Evolutionary conservation across 2,329 filamentous ascomycete genomes (phyloP).

Genomic region (Sporothrix variecibatus): DNA sequence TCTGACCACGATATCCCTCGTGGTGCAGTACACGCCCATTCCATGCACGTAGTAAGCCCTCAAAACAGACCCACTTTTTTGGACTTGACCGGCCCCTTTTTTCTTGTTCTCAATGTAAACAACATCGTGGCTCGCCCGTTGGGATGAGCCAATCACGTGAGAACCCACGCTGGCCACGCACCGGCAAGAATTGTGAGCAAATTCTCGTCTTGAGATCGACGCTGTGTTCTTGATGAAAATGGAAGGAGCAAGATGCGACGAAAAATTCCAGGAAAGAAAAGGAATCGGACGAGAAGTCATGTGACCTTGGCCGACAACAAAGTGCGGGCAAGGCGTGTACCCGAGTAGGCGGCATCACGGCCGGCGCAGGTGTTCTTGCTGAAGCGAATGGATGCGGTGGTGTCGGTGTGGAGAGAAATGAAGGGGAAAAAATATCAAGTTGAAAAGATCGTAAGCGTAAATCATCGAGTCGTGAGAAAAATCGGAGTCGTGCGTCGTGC

Average conservation of each 20-base stretch:
- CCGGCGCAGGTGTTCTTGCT: background rate
- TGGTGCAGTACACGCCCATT: no score
- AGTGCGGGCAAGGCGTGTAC: background rate
- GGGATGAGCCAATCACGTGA: background rate
- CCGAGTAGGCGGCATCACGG: background rate
- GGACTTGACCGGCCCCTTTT: background rate
- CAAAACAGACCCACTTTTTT: background rate
- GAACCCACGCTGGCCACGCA: background rate
- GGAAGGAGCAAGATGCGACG: background rate
- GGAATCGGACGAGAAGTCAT: background rate
- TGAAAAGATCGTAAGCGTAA: background rate
- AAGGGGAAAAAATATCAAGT: background rate
- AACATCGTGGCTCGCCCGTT: background rate
- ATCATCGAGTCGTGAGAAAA: background rate
- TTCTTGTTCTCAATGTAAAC: background rate
- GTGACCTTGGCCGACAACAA: background rate
- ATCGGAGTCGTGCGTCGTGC: background rate
- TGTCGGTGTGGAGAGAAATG: background rate
- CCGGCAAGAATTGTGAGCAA: background rate
- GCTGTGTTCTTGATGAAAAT: background rate
- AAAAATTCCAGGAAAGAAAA: background rate
- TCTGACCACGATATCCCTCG: no score
- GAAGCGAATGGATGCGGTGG: background rate
- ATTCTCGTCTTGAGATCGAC: background rate
- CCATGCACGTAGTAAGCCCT: no score